These are phyloP conservation scores for Schizopora paradoxa DNA, from an alignment of 1,284 basidiomycete genomes.

Conservation along the genomic window DNA sequence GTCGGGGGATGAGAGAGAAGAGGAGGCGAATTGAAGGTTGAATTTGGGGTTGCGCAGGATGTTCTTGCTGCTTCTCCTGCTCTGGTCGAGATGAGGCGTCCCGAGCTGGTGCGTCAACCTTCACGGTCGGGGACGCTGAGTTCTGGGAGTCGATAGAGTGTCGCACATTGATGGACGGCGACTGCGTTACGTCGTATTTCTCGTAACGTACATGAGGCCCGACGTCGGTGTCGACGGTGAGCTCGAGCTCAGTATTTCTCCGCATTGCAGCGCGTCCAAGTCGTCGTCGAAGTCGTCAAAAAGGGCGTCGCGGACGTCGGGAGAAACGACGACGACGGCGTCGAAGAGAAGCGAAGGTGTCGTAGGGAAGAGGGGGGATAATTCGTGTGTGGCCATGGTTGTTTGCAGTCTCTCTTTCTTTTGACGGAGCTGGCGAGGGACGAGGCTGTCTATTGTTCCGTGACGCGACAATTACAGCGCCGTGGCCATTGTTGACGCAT, in stretches of 20 bases:
- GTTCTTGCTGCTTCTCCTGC: conserved; percentile 2
- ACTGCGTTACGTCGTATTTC: conserved; percentile 12
- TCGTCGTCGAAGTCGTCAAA: not conserved
- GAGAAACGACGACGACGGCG: not conserved
- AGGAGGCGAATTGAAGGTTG: conserved; percentile 52
- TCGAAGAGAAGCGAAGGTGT: not conserved
- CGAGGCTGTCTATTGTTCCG: too few species aligned
- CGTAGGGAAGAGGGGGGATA: not conserved
- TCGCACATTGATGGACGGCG: conserved; percentile 4
- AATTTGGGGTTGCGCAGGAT: not conserved
- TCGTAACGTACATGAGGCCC: not conserved
- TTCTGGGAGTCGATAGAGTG: not conserved
- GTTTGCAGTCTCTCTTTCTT: too few species aligned
- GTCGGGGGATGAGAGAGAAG: conserved; percentile 57
- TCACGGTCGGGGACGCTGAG: not conserved
- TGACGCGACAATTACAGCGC: too few species aligned
- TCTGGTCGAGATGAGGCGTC: not conserved
- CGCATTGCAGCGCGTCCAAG: conserved; percentile 1
- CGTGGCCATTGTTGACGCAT: not conserved
- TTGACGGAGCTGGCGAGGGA: too few species aligned
- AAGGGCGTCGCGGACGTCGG: not conserved
- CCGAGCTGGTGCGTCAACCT: not conserved
- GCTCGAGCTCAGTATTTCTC: not conserved
- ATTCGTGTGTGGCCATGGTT: too few species aligned
- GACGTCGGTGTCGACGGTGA: conserved; percentile 9